These are phyloP conservation scores for Prunus armeniaca DNA, from an alignment of 306 rosid genomes.

Conservation along the genomic window DNA sequence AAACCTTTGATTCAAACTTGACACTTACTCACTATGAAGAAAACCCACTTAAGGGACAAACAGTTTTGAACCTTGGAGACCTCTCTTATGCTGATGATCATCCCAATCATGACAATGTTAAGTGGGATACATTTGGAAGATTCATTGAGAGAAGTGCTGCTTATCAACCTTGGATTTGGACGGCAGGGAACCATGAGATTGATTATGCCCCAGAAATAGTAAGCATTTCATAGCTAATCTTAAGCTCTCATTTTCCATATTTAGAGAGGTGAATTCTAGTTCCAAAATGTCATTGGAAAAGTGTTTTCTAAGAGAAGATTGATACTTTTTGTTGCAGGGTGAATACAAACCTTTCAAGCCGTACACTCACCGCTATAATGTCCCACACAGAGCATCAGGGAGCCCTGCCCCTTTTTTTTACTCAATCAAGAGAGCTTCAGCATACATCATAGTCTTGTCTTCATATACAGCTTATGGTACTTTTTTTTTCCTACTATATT, in stretches of 20 bases:
- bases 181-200: conserved; percentile 83
- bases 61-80: conserved; percentile 71
- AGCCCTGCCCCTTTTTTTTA: conserved; percentile 32
- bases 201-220: conserved; percentile 73
- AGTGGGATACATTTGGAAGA: conserved; percentile 90
- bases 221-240: conserved; percentile 18
- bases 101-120: conserved; percentile 57
- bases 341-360: conserved; percentile 59
- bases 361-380: conserved; percentile 32
- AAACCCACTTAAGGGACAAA: conserved; percentile 53
- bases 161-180: conserved; percentile 97
- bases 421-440: conserved; percentile 63
- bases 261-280: background rate
- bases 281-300: background rate
- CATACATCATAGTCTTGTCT: conserved; percentile 55
- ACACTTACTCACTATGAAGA: conserved; percentile 66
- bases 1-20: conserved; percentile 70
- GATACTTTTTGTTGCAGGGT: conserved; percentile 32
- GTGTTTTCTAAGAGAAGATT: background rate
- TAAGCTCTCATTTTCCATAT: background rate
- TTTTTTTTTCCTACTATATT: background rate
- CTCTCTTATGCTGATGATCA: conserved; percentile 76
- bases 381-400: conserved; percentile 32
- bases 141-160: conserved; percentile 72
- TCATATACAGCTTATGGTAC: conserved; percentile 60